Evolutionary conservation across 2,329 filamentous ascomycete genomes (phyloP).

Genomic region (Fusarium sp.): DNA sequence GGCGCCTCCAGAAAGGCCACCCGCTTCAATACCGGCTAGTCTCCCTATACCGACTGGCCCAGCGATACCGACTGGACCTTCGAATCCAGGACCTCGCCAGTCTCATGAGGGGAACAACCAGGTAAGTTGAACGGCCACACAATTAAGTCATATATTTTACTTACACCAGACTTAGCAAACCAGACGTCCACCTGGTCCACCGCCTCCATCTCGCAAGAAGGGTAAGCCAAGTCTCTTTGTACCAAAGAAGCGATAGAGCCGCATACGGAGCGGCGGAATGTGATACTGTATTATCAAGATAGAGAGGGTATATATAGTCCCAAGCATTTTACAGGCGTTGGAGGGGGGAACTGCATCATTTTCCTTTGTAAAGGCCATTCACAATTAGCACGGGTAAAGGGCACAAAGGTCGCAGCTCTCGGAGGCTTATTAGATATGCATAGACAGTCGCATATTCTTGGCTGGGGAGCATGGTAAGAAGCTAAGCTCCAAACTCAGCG

Average conservation of each 20-base stretch:
- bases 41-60: constrained; percentile 26
- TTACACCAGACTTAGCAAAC: constrained; percentile 33
- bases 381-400: background rate
- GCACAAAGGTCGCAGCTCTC: background rate
- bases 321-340: constrained; percentile 41
- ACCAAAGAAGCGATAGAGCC: constrained; percentile 51
- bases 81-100: constrained; percentile 39
- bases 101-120: constrained; percentile 31
- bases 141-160: constrained; percentile 4
- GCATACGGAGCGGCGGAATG: background rate
- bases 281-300: constrained; percentile 23
- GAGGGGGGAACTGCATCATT: constrained; percentile 11
- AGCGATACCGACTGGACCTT: constrained; percentile 30
- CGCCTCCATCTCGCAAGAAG: constrained; percentile 52
- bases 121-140: constrained; percentile 24
- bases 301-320: constrained; percentile 11
- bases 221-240: constrained; percentile 59
- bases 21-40: constrained; percentile 42
- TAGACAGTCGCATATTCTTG: background rate
- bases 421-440: background rate
- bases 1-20: constrained; percentile 58
- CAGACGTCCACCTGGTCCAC: constrained; percentile 38
- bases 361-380: constrained; percentile 11
- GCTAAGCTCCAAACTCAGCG: constrained; percentile 3
- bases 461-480: background rate